phyloP scores from a whole-genome alignment of 192 early-diverging fungal genomes.

The Gonapodya sp. region DNA sequence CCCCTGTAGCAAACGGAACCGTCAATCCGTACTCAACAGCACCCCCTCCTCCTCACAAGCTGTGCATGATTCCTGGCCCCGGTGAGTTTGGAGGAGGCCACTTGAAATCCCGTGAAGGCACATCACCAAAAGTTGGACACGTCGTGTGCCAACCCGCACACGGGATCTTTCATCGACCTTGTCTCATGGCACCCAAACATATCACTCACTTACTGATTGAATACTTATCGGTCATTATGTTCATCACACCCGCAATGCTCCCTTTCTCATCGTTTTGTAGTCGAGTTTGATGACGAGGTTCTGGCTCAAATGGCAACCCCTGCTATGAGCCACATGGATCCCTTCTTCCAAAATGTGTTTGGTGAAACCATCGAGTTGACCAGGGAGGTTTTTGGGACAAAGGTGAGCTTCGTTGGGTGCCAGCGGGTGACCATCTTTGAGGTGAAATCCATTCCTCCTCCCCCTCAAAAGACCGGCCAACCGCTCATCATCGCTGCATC shows the following conservation, averaged over 20 bases:
- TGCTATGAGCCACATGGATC: constrained; percentile 86
- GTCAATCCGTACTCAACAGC: constrained; percentile 16
- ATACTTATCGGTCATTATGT: not conserved
- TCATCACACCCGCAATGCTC: not conserved
- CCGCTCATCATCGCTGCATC: constrained; percentile 92
- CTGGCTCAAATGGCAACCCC: constrained; percentile 76
- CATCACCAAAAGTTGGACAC: constrained; percentile 11
- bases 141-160: not conserved
- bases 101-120: not conserved
- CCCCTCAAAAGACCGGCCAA: constrained; percentile 51
- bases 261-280: constrained; percentile 46
- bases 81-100: not conserved
- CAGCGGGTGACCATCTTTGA: not conserved
- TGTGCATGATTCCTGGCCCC: constrained; percentile 89
- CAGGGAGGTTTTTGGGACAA: constrained; percentile 67
- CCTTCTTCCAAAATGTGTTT: constrained; percentile 77
- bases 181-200: too few relatives aligned
- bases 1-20: not conserved
- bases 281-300: constrained; percentile 88
- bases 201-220: too few relatives aligned
- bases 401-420: constrained; percentile 11
- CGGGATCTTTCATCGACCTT: too few relatives aligned
- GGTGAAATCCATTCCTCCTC: not conserved
- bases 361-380: constrained; percentile 78
- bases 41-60: constrained; percentile 36